phyloP scores from a whole-genome alignment of 495 filamentous ascomycete genomes.

The Lepidopterella palustris region DNA sequence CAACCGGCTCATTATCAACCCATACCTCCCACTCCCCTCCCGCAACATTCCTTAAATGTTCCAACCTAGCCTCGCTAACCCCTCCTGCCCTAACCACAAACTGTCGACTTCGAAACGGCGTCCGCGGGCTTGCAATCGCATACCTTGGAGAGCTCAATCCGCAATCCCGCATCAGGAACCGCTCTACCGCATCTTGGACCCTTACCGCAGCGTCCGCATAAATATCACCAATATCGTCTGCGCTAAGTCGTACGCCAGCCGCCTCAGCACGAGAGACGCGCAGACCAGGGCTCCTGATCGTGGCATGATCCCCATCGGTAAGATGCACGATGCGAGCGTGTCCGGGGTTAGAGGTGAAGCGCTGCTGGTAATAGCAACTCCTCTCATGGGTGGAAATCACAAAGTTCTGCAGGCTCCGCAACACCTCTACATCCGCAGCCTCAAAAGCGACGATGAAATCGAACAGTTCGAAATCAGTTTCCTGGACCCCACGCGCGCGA shows the following conservation, averaged over 20 bases:
- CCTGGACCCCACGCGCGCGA: not conserved
- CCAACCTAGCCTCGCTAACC: not conserved
- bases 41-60: not conserved
- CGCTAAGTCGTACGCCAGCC: not conserved
- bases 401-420: not conserved
- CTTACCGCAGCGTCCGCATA: not conserved
- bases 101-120: not conserved
- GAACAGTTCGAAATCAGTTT: not conserved
- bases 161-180: not conserved
- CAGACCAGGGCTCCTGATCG: too few species aligned
- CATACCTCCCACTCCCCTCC: not conserved
- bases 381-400: too few species aligned
- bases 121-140: not conserved
- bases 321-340: not conserved
- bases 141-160: not conserved
- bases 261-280: too few species aligned
- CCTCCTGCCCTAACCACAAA: not conserved
- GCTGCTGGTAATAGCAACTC: too few species aligned
- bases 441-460: not conserved
- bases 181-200: not conserved
- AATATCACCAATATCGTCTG: not conserved
- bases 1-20: not conserved
- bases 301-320: too few species aligned
- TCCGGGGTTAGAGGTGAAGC: too few species aligned
- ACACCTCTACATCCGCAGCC: not conserved